These are phyloP conservation scores for Colletotrichum magnum DNA, from an alignment of 2,329 filamentous ascomycete species.

Conservation along the genomic window DNA sequence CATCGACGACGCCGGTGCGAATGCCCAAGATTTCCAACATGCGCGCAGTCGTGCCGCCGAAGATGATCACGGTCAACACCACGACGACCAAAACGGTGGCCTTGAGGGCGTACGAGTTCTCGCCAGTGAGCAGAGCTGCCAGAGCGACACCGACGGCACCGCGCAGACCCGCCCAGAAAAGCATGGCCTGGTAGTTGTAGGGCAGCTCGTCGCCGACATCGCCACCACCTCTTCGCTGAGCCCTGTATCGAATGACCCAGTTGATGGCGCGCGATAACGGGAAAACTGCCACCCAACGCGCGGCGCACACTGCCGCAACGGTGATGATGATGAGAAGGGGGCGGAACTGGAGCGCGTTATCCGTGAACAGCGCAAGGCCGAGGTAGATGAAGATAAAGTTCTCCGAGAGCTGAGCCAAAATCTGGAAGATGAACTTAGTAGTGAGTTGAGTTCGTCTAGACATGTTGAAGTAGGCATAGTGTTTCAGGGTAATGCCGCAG, in stretches of 20 bases:
- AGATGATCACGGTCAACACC: slow-evolving; percentile 98
- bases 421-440: slow-evolving; percentile 97
- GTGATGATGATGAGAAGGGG: slow-evolving; percentile 96
- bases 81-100: slow-evolving; percentile 98
- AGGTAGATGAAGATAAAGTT: slow-evolving; percentile 99
- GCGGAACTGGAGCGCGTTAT: slow-evolving; percentile 89
- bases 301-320: slow-evolving; percentile 90
- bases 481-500: slow-evolving; percentile 97
- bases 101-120: slow-evolving; percentile 85
- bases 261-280: slow-evolving; percentile 92
- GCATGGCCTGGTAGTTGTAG: slow-evolving; percentile 97
- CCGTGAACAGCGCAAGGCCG: slow-evolving; percentile 93
- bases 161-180: slow-evolving; percentile 98
- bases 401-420: slow-evolving; percentile 94
- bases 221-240: slow-evolving; percentile 79
- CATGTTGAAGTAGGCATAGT: slow-evolving; percentile 99
- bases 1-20: slow-evolving; percentile 94
- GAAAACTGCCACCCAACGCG: slow-evolving; percentile 95
- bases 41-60: slow-evolving; percentile 94
- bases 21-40: slow-evolving; percentile 99
- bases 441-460: slow-evolving; percentile 96
- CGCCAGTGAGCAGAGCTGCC: slow-evolving; percentile 87
- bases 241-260: slow-evolving; percentile 90
- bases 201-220: slow-evolving; percentile 90
- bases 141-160: slow-evolving; percentile 96